Evolutionary conservation across 1,284 basidiomycete species (phyloP), one percentile per base, ranked within the genome.

Genomic region (Rugosomyces carneus): DNA sequence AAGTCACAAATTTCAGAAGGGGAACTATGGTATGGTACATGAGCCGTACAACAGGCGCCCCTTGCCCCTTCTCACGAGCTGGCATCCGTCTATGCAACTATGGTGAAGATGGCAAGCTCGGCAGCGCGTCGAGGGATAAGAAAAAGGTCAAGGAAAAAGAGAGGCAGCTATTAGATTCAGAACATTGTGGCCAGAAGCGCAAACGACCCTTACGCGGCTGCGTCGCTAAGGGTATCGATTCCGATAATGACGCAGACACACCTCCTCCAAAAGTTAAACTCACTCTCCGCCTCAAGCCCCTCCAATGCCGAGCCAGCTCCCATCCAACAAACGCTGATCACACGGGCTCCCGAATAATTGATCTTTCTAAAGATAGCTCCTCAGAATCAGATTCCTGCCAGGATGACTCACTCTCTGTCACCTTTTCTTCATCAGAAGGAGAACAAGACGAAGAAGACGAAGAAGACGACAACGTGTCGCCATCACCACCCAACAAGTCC

Each of bases 21-120:
- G 85, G 85, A 27, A 88, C 85, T 31, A 75, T 77, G 57, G 83
- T 88, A 6, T 88, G 84, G 84, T 88, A 86, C 62, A 72, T 88
- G 41, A 81, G 79, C 60, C 75, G 76, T 54, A 82, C 81, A 16
- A 77, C 83, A 4, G 85, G 85, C 34, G 76, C 80, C 7, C 78
- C 80, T 0, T 87, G 84, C 62, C 84, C 84, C 2, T 88, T 88
- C 59, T 66, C 80, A 7, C 71, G 80, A 47, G 79, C 73, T 1
- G 81, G 81, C n/a, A 82, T 88, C 37, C 72, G 78, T 26, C 68
- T 86, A 4, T 82, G 75, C 58, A 78, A 86, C 39, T 85, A 84
- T 59, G 69, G 66, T 16, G 75, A 78, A 57, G 66, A 71, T 50
- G 75, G 73, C 34, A 73, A 64, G 56, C 57, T 57, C 8, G 60